Evolutionary conservation across 73 alveolate genomes (phyloP).

Genomic region (Blepharisma stoltei): DNA sequence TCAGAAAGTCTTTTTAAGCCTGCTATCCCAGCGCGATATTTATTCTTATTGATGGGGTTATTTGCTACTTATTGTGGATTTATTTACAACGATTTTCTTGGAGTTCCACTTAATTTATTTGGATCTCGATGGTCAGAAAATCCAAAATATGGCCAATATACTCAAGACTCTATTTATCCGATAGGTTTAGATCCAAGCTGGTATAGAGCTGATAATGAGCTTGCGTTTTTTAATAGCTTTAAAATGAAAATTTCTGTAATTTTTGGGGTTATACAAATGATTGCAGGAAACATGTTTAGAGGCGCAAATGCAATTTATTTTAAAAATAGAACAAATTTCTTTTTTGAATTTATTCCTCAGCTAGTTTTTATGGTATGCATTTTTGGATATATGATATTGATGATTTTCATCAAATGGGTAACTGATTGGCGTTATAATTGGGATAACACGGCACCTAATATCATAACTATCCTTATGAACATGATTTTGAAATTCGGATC

Average conservation of each 20-base stretch:
- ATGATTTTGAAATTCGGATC: conserved; percentile 83
- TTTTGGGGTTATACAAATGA: conserved; percentile 94
- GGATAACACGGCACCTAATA: conserved; percentile 87
- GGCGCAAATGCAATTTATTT: conserved; percentile 87
- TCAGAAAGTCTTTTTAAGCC: conserved; percentile 57
- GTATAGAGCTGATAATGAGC: conserved; percentile 86
- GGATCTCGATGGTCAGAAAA: conserved; percentile 72
- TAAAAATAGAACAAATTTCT: conserved; percentile 68
- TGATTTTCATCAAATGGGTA: conserved; percentile 91
- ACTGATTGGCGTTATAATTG: conserved; percentile 69
- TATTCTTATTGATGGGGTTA: conserved; percentile 88
- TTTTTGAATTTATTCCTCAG: conserved; percentile 95
- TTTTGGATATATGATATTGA: conserved; percentile 92
- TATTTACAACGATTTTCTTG: conserved; percentile 94
- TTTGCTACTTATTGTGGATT: conserved; percentile 93
- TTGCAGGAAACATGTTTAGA: conserved; percentile 85
- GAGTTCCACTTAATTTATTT: conserved; percentile 82
- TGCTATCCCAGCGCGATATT: conserved; percentile 62
- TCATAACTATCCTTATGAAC: conserved; percentile 87
- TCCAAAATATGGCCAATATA: conserved; percentile 32
- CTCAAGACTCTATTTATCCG: conserved; percentile 72
- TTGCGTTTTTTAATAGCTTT: conserved; percentile 83
- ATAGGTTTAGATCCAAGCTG: conserved; percentile 97
- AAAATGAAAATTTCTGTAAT: conserved; percentile 97
- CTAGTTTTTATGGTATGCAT: conserved; percentile 71